Base-by-base conservation (phyloP, 306 rosid species). In the Lagenaria siceraria region DNA sequence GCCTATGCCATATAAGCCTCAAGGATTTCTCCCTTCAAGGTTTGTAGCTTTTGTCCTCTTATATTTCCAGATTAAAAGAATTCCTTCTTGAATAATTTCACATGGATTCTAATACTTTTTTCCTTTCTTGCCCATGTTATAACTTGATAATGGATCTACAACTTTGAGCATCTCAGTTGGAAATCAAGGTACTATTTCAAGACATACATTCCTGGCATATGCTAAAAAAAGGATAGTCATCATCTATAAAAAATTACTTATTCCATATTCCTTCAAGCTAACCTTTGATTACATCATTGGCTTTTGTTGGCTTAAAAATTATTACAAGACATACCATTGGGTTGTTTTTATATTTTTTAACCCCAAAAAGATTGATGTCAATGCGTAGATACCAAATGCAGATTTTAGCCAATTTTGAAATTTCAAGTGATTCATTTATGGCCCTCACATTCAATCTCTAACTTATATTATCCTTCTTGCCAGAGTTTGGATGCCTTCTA, bases 1-100 rank as follows among this genome's bases (percentile, higher is more conserved):
- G 84, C 77, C 93, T 92, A 8, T 95, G 99, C 83, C 97, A 86
- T 65, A 81, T 95, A 76, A 92, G 91, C 85, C 99, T 92, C 24
- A 92, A 90, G 81, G 97, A 92, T 85, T 95, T 92, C 84, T 95
- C 99, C 65, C 96, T 90, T 49, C 99, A 95, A 95, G 99, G 99
- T 92, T 5, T 48, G 58, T 27, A 24, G 29, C 22, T 61, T 76
- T 40, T 40, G 0, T 22, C 24, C 19, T 56, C 54, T 56, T 56
- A 29, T 35, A 27, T 49, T 25, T 15, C 31, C 40, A 22, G 14
- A 58, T 76, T 36, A 22, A 15, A 55, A 17, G 42, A 38, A 43
- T 65, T 64, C 18, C 42, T 49, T 63, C 36, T 51, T 36, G 53
- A 40, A 52, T 48, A 38, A 63, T 74, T 80, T 68, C 53, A 36